Evolutionary conservation across 2,329 filamentous ascomycete species (phyloP).

Genomic region (Cercospora citrullina): DNA sequence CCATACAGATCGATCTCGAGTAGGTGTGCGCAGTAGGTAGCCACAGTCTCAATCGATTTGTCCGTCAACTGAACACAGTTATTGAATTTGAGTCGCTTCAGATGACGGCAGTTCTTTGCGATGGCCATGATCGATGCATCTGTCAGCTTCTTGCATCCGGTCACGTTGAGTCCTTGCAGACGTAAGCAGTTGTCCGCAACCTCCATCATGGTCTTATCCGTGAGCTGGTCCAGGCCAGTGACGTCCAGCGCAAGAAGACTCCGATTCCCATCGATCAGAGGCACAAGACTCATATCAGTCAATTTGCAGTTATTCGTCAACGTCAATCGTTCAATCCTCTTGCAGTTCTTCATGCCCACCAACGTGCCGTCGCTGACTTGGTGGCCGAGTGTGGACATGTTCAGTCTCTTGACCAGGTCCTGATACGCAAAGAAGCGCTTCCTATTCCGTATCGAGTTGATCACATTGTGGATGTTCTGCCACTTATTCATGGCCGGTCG

Average conservation of each 20-base stretch:
- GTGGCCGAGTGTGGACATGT: conserved; percentile 75
- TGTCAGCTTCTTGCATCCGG: conserved; percentile 78
- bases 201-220: conserved; percentile 73
- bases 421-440: conserved; percentile 86
- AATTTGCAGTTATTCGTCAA: conserved; percentile 84
- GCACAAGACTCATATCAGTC: conserved; percentile 79
- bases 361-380: conserved; percentile 88
- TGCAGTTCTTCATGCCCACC: conserved; percentile 77
- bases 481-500: conserved; percentile 87
- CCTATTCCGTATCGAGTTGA: conserved; percentile 69
- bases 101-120: conserved; percentile 76
- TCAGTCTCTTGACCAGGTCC: conserved; percentile 87
- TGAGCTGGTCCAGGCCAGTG: conserved; percentile 76
- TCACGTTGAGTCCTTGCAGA: conserved; percentile 90
- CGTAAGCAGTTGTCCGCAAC: conserved; percentile 80
- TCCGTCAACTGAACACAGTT: conserved; percentile 85
- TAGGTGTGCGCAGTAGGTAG: conserved; percentile 83
- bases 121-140: conserved; percentile 81
- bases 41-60: conserved; percentile 78
- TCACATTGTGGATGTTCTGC: conserved; percentile 77
- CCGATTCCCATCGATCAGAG: conserved; percentile 74
- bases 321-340: conserved; percentile 87
- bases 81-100: conserved; percentile 96
- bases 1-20: conserved; percentile 94
- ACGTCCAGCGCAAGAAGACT: conserved; percentile 88